Evolutionary conservation across 495 filamentous ascomycete species (phyloP).

Genomic region (Penicillium pulvis): DNA sequence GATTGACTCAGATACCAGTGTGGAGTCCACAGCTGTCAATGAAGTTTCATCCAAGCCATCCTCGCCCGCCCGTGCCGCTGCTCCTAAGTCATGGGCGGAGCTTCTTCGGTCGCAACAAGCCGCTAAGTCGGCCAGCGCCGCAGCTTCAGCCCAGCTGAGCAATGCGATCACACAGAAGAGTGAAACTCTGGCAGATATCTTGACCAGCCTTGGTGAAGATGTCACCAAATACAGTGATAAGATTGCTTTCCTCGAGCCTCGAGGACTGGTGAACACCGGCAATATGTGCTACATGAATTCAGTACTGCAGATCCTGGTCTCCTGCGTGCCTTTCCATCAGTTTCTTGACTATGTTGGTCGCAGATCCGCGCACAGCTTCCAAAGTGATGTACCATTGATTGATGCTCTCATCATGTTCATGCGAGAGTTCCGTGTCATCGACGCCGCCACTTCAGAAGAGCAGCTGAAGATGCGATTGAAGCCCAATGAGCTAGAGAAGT

Average conservation of each 20-base stretch:
- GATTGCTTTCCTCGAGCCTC: slow-evolving; percentile 85
- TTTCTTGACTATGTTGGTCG: slow-evolving; percentile 88
- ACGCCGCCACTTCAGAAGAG: slow-evolving; percentile 73
- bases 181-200: slow-evolving; percentile 69
- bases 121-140: slow-evolving; percentile 27
- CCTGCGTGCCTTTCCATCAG: slow-evolving; percentile 90
- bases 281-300: slow-evolving; percentile 99
- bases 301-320: slow-evolving; percentile 91
- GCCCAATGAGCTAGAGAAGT: slow-evolving; percentile 80
- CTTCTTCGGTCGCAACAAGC: slow-evolving; percentile 61
- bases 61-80: slow-evolving; percentile 38
- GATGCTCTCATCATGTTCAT: slow-evolving; percentile 98
- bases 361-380: slow-evolving; percentile 84
- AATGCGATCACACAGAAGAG: slow-evolving; percentile 52
- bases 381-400: slow-evolving; percentile 89
- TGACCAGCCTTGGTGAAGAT: slow-evolving; percentile 65
- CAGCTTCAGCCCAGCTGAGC: slow-evolving; percentile 43
- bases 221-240: slow-evolving; percentile 60
- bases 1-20: slow-evolving; percentile 21
- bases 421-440: slow-evolving; percentile 85
- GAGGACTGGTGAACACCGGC: slow-evolving; percentile 92
- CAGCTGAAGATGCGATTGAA: slow-evolving; percentile 74
- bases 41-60: slow-evolving; percentile 39
- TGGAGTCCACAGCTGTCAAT: slow-evolving; percentile 22
- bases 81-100: slow-evolving; percentile 77